Conservation (phyloP, 805 yeast species). For the Yarrowia hollandica region DNA sequence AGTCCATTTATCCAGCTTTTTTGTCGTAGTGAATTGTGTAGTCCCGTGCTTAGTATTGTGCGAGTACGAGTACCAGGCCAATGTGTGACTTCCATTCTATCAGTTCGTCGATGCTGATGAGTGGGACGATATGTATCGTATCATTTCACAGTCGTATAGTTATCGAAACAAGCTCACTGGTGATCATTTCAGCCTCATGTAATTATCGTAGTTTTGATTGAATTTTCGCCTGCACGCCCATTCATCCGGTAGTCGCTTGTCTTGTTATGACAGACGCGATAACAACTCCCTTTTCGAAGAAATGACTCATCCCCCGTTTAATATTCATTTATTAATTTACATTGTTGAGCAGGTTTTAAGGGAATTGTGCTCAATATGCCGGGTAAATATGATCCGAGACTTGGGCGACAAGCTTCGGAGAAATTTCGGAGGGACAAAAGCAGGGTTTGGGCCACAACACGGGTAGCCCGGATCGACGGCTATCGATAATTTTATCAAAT, state of each 20-base stretch:
- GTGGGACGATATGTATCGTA: no score
- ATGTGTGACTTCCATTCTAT: no score
- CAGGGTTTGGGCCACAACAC: background rate
- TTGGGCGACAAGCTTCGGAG: constrained; percentile 22
- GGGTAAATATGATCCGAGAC: background rate
- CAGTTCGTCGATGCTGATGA: no score
- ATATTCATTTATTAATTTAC: background rate
- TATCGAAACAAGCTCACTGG: no score
- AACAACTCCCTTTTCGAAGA: background rate
- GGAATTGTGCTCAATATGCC: constrained; percentile 13
- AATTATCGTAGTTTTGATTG: background rate
- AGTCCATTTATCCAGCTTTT: no score
- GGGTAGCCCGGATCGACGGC: constrained; percentile 10
- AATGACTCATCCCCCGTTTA: constrained; percentile 1
- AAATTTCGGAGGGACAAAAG: background rate
- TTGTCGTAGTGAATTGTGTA: background rate
- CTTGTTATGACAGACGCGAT: background rate
- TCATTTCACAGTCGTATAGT: no score
- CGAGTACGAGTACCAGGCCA: no score
- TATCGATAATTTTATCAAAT: background rate
- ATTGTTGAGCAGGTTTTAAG: constrained; percentile 5
- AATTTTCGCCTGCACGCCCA: no score
- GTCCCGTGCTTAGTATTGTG: no score
- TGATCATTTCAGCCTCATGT: background rate
- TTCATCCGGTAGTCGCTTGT: background rate